A percentile compares a stretch with the other conserved stretches of the same genome.
Evolutionary conservation across 2,329 filamentous ascomycete species (phyloP).

Genomic region (Neonectria hederae): DNA sequence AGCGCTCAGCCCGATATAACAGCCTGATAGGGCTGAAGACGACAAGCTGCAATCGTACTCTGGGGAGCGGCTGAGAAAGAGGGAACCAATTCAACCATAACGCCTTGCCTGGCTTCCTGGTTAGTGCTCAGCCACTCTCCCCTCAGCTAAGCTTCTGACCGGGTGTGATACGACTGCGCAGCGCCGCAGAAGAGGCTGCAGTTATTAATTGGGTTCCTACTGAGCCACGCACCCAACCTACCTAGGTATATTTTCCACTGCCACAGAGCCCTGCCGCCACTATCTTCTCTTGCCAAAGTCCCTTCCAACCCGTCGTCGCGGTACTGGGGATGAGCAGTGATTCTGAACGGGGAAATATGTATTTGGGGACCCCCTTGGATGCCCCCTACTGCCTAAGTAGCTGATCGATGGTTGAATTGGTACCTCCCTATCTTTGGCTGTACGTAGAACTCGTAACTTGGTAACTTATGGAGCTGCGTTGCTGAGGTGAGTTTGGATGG

Average conservation of each 20-base stretch:
- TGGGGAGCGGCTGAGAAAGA: constrained; percentile 1
- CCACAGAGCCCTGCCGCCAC: not conserved
- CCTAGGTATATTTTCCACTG: not conserved
- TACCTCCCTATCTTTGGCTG: not conserved
- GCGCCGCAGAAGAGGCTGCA: not conserved
- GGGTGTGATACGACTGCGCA: not conserved
- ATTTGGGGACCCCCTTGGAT: not conserved
- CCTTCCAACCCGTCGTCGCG: not conserved
- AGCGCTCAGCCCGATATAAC: not conserved
- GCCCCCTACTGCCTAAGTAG: not conserved
- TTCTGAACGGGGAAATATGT: no score
- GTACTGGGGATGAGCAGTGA: not conserved
- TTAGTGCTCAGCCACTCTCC: not conserved
- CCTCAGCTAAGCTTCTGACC: not conserved
- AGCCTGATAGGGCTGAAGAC: constrained; percentile 22
- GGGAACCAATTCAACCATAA: constrained; percentile 5
- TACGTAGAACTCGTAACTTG: no score
- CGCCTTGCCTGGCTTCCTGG: not conserved
- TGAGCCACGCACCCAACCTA: no score
- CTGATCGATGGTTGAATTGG: not conserved
- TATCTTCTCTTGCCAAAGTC: not conserved
- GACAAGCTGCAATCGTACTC: not conserved
- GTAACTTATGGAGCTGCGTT: not conserved
- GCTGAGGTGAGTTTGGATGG: not conserved
- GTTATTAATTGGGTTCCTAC: not conserved